These are phyloP conservation scores for Bertia moriformis DNA, from an alignment of 2,329 filamentous ascomycete species.

Conservation along the genomic window DNA sequence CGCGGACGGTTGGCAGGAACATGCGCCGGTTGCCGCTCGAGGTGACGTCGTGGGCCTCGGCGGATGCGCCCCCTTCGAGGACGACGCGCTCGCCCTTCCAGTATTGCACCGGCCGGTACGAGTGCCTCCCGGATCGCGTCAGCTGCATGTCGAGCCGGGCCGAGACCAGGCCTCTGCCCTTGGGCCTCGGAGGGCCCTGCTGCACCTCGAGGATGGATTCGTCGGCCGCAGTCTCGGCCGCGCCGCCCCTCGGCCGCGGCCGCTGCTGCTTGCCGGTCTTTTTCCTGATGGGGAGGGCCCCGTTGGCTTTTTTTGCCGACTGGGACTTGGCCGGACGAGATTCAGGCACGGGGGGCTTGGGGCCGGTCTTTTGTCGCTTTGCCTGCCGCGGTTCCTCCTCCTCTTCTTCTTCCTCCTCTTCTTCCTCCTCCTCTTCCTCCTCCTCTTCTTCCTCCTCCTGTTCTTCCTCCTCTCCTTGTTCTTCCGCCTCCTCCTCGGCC, in stretches of 20 bases:
- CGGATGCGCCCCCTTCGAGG: conserved; percentile 50
- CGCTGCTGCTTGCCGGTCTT: conserved; percentile 9
- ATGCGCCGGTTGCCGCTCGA: conserved; percentile 31
- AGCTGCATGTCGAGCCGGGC: conserved; percentile 33
- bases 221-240: conserved; percentile 26
- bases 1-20: conserved; percentile 55
- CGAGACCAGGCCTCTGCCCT: conserved; percentile 35
- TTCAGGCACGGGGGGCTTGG: background rate
- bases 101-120: conserved; percentile 64
- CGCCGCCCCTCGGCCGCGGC: conserved; percentile 12
- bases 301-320: conserved; percentile 2
- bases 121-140: conserved; percentile 65
- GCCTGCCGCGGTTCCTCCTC: conserved; percentile 4
- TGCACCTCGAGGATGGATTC: conserved; percentile 30
- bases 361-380: conserved; percentile 5
- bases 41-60: conserved; percentile 32
- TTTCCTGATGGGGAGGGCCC: conserved; percentile 23
- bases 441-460: conserved; percentile 5
- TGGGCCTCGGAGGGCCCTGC: conserved; percentile 38
- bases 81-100: conserved; percentile 76
- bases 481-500: conserved; percentile 3
- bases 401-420: conserved; percentile 5
- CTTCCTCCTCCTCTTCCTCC: conserved; percentile 3
- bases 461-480: conserved; percentile 5
- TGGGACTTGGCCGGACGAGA: conserved; percentile 2